Evolutionary conservation across 2,329 filamentous ascomycete genomes (phyloP).

Genomic region (Lachnellula willkommii): DNA sequence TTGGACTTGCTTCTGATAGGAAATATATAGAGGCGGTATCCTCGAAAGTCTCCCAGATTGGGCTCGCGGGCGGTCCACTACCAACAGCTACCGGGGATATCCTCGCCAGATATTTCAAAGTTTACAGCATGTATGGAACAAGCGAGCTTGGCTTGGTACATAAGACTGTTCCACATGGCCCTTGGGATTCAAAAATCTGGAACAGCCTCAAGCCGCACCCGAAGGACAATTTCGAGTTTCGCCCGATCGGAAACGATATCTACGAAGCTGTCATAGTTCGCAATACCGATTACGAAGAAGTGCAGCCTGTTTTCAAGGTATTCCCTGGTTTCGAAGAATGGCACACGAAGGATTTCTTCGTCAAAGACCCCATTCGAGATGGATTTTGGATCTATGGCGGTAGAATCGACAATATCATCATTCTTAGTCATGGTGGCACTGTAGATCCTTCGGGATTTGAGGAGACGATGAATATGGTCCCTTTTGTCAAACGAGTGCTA

Average conservation of each 20-base stretch:
- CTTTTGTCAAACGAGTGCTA: slow-evolving; percentile 30
- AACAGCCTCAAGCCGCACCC: slow-evolving; percentile 2
- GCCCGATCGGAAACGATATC: background rate
- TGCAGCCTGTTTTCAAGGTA: slow-evolving; percentile 31
- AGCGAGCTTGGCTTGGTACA: background rate
- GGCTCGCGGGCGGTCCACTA: slow-evolving; percentile 1
- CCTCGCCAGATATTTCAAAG: background rate
- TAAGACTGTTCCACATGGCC: background rate
- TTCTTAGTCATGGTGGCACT: slow-evolving; percentile 40
- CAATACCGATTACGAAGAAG: slow-evolving; percentile 14
- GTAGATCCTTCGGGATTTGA: slow-evolving; percentile 38
- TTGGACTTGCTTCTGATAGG: background rate
- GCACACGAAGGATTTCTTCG: slow-evolving; percentile 35
- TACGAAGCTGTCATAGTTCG: slow-evolving; percentile 26
- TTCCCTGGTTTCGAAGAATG: slow-evolving; percentile 34
- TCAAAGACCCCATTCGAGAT: slow-evolving; percentile 32
- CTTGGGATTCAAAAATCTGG: slow-evolving; percentile 1
- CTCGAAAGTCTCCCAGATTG: background rate
- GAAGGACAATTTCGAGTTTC: slow-evolving; percentile 1
- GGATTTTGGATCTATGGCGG: slow-evolving; percentile 34
- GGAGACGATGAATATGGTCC: slow-evolving; percentile 31
- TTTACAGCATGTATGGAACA: slow-evolving; percentile 2
- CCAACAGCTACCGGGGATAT: slow-evolving; percentile 5
- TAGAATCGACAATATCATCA: slow-evolving; percentile 38
- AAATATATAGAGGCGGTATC: background rate